Evolutionary conservation across 192 early-diverging fungal genomes (phyloP).

Genomic region (Coemansia sp.): DNA sequence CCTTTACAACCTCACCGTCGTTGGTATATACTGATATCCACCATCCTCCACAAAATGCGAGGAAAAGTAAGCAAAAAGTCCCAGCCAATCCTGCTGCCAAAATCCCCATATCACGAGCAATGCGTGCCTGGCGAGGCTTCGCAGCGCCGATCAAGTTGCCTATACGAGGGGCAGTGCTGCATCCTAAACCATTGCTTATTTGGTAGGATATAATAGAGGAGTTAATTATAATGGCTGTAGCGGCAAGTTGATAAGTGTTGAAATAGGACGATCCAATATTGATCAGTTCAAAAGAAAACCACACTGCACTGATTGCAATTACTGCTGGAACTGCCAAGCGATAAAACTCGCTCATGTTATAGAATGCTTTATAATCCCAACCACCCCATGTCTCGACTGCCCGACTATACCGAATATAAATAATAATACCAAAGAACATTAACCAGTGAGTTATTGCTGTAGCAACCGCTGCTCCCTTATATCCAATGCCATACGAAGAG

Average conservation of each 20-base stretch:
- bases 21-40: conserved; percentile 65
- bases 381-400: conserved; percentile 82
- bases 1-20: conserved; percentile 22
- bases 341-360: conserved; percentile 61
- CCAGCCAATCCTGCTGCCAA: conserved; percentile 58
- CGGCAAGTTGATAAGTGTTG: conserved; percentile 71
- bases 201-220: conserved; percentile 65
- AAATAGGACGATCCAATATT: conserved; percentile 72
- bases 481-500: conserved; percentile 67
- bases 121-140: conserved; percentile 47
- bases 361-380: conserved; percentile 66
- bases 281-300: conserved; percentile 74
- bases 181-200: conserved; percentile 75
- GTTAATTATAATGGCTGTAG: conserved; percentile 73
- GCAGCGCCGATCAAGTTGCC: conserved; percentile 60
- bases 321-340: conserved; percentile 75
- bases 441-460: conserved; percentile 67
- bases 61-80: conserved; percentile 53
- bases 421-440: conserved; percentile 60
- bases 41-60: conserved; percentile 55
- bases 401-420: conserved; percentile 62
- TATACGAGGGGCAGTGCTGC: conserved; percentile 76
- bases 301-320: conserved; percentile 74
- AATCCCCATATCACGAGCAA: conserved; percentile 56
- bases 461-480: conserved; percentile 77